Percentiles rank a stretch among this genome's conserved stretches.
These are phyloP conservation scores for Mycena polygramma DNA, from an alignment of 768 basidiomycete genomes.

Conservation along the genomic window DNA sequence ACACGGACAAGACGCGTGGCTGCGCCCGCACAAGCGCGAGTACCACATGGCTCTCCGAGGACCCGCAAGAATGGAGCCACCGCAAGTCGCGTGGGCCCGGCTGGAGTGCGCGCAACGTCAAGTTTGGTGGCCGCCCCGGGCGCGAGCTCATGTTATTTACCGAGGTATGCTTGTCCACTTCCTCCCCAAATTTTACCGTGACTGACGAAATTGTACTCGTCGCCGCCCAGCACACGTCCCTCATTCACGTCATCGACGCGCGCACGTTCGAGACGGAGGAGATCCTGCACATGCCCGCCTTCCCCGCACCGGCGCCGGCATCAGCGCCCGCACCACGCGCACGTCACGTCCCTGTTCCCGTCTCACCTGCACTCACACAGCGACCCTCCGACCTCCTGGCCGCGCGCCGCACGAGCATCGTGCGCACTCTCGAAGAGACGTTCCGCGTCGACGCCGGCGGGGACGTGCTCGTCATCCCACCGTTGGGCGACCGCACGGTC, in stretches of 20 bases:
- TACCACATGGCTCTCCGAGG: conserved; percentile 70
- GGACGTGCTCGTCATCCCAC: conserved; percentile 67
- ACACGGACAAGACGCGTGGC: conserved; percentile 65
- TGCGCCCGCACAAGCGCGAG: conserved; percentile 54
- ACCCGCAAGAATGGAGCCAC: conserved; percentile 77
- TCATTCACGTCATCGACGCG: conserved; percentile 89
- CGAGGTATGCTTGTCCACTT: conserved; percentile 66
- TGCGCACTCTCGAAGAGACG: conserved; percentile 69
- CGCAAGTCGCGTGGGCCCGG: conserved; percentile 73
- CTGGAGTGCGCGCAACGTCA: conserved; percentile 89
- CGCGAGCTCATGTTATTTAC: conserved; percentile 91
- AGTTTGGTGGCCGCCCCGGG: conserved; percentile 78
- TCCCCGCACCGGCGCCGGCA: conserved; percentile 37
- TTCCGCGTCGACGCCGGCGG: conserved; percentile 65
- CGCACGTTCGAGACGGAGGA: conserved; percentile 87
- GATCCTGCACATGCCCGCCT: conserved; percentile 68
- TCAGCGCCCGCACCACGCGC: conserved; percentile 10
- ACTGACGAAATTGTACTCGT: too few species aligned
- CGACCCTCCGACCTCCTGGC: background rate
- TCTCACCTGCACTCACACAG: background rate
- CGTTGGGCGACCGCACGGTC: conserved; percentile 65
- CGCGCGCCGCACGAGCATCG: conserved; percentile 40
- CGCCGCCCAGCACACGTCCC: conserved; percentile 75
- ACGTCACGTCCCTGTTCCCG: background rate
- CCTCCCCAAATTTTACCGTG: background rate